Evolutionary conservation across 2,329 filamentous ascomycete genomes (phyloP).

Genomic region (Arthrobotrys entomopaga): DNA sequence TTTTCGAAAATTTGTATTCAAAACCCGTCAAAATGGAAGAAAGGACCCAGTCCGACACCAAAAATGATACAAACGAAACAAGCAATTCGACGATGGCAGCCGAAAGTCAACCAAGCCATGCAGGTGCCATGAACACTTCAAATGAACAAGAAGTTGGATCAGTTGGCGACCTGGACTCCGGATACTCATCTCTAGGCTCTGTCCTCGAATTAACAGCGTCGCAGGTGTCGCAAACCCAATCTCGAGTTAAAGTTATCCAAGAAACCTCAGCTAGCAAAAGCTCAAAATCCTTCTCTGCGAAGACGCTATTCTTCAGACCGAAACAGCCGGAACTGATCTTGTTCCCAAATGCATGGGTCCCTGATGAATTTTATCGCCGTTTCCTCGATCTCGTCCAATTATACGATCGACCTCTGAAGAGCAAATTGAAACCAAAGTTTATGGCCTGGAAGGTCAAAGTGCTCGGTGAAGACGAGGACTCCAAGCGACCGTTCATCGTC

Average conservation of each 20-base stretch:
- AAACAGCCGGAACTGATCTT: constrained; percentile 28
- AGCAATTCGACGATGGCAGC: background rate
- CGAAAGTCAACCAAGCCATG: background rate
- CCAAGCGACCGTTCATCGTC: constrained; percentile 57
- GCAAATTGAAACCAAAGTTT: constrained; percentile 39
- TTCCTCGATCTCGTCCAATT: constrained; percentile 52
- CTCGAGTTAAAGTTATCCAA: constrained; percentile 6
- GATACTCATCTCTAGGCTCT: constrained; percentile 26
- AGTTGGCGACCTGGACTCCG: constrained; percentile 17
- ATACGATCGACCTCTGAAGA: constrained; percentile 45
- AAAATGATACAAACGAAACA: background rate
- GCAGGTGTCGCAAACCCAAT: background rate
- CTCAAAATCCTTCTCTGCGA: constrained; percentile 21
- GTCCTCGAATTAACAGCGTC: background rate
- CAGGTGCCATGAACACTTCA: too few relatives aligned
- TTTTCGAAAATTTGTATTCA: background rate
- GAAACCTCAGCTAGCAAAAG: background rate
- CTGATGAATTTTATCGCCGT: constrained; percentile 37
- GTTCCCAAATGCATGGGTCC: constrained; percentile 35
- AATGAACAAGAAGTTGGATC: too few relatives aligned
- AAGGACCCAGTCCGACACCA: background rate
- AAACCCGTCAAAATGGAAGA: background rate
- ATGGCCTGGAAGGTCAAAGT: constrained; percentile 57
- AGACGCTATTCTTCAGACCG: background rate
- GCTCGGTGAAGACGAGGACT: constrained; percentile 56